Base-by-base conservation (phyloP, 1,284 basidiomycete genomes). In the Meira nashicola region DNA sequence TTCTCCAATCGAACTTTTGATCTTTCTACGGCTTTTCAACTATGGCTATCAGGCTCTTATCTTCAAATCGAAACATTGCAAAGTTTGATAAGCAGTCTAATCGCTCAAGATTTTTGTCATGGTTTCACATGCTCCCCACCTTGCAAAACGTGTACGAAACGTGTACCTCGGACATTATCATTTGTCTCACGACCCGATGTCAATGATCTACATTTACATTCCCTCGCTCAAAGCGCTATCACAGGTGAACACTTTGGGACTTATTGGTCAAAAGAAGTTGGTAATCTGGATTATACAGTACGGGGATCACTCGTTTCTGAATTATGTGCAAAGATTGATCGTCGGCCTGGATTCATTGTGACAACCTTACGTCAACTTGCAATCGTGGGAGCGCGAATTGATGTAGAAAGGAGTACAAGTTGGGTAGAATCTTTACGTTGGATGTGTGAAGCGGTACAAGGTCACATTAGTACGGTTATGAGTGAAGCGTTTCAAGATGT, bases 1-100 rank as follows among this genome's bases (percentile, higher is more conserved):
- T 95, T 96, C 76, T 92, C 90, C 2, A 90, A 95, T 73, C 84
- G 94, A 17, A 88, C 89, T 0, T 95, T 92, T 78, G 92, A 97
- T 80, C 85, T 97, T 61, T 83, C 87, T 49, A 97, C 92, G 14
- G 89, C 90, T 0, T 91, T 97, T 76, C 85, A 89, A 61, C 90
- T 97, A 69, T 86, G 92, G 80, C 86, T 87, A 33, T 86, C 90
- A 0, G 87, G 92, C 2, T 82, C 84, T 17, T 96, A 93, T 78
- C 86, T 97, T 43, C 83, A 84, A 51, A 82, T 97, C 43, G 81
- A 64, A 17, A 70, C 73, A n/a, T 64, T 75, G 1, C 64, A 67
- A 41, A 47, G 58, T 12, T 62, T 75, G 23, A 63, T 72, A 2
- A 54, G 37, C 1, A 60, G 65, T 0, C 60, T 73, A 15, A 73